Conservation (phyloP, 257 asterid genomes). For the Petunia axillaris region DNA sequence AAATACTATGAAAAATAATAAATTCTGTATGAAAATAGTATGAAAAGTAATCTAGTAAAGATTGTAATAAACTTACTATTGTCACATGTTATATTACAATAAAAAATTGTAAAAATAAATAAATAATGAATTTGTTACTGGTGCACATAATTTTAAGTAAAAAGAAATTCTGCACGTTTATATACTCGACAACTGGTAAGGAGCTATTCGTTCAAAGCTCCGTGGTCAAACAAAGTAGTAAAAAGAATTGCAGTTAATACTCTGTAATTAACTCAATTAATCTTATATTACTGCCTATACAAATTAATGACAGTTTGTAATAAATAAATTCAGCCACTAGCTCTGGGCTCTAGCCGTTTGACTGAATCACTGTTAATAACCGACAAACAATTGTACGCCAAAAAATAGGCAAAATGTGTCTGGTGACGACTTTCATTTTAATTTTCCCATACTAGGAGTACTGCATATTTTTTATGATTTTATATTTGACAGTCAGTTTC, state of each 20-base stretch:
- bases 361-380: background rate
- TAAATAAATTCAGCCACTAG: conserved; percentile 17
- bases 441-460: background rate
- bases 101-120: too few species aligned
- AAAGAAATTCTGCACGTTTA: too few species aligned
- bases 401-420: background rate
- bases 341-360: conserved; percentile 8
- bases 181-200: background rate
- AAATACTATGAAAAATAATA: too few species aligned
- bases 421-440: background rate
- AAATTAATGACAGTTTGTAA: background rate
- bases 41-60: too few species aligned
- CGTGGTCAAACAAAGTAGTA: background rate
- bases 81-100: too few species aligned
- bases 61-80: too few species aligned
- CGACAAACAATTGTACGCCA: conserved; percentile 12
- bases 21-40: too few species aligned
- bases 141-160: too few species aligned
- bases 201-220: background rate
- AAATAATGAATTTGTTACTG: too few species aligned
- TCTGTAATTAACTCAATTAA: background rate
- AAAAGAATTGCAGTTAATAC: background rate
- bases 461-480: too few species aligned
- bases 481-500: background rate
- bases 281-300: background rate